Evolutionary conservation across 768 basidiomycete species (phyloP), one percentile per base, ranked within the genome.

Genomic region (Podaxis carcinomalis): DNA sequence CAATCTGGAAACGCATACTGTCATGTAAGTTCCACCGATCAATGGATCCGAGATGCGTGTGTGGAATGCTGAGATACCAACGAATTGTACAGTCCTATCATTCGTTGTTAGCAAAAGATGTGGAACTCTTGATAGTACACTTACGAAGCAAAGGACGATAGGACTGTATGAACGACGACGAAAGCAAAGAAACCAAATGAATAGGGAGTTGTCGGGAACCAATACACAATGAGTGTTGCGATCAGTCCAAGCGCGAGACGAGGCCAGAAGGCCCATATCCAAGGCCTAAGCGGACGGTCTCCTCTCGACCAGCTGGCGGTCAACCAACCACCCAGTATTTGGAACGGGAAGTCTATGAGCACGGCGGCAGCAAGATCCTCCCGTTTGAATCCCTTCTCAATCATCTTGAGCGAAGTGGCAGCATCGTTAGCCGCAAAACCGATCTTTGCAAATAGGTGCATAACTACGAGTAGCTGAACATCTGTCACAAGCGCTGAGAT

Each of bases 11-110:
- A 9, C 32, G 75, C 86, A 64, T 68, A 95, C 95, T 11, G 97
- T 99, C 97, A 99, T 99, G 73, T 99, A 99, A 0, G 97, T 99
- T 54, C 97, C 97, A 28, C 97, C 97, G 56, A 99, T 97, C 11
- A 97, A 69, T 0, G 97, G 97, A 70, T 99, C 97, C 0, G 97
- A 94, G 39, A 99, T 88, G 57, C 90, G 86, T 2, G 95, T 98
- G 68, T 98, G 97, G 82, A 98, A 99, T 2, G 97, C 97, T n/a
- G 95, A 93, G 63, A 98, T 94, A 7, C 97, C 95, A 19, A 98
- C 96, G 69, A 98, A 99, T 73, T 99, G 96, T n/a, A 98, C 88
- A 4, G 96, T 98, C 50, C 96, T 96, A 61, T 49, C 32, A 57
- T 21, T 32, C n/a, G 35, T 16, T 27, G 50, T 42, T 44, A 36